Conservation (phyloP, 2,329 filamentous ascomycete genomes). For the Neurospora sp. region DNA sequence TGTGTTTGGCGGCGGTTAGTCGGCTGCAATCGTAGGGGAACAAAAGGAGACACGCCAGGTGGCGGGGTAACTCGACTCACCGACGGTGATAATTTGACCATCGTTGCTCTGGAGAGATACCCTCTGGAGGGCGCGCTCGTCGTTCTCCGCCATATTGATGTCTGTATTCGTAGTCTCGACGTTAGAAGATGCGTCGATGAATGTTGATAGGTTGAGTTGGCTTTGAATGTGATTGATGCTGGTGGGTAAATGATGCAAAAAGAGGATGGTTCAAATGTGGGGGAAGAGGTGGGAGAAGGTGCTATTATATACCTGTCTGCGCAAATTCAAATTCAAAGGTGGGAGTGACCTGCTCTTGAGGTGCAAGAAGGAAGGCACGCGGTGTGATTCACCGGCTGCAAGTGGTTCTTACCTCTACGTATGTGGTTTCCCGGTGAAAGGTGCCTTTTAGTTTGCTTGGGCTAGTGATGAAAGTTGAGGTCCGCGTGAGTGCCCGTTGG, state of each 20-base stretch:
- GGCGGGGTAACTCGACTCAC: constrained; percentile 25
- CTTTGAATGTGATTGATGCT: constrained; percentile 4
- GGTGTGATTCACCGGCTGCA: not conserved
- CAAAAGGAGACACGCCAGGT: not conserved
- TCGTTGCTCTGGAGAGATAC: constrained; percentile 45
- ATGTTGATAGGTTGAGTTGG: constrained; percentile 6
- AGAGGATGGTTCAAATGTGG: not conserved
- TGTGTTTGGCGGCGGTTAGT: constrained; percentile 22
- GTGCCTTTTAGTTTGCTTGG: not conserved
- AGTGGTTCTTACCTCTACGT: not conserved
- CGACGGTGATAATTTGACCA: constrained; percentile 33
- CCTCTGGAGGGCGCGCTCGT: constrained; percentile 24
- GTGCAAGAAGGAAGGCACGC: not conserved
- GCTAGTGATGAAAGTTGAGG: not conserved
- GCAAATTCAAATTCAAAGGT: not conserved
- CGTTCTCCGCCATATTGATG: constrained; percentile 21
- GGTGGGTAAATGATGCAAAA: not conserved
- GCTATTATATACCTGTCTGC: not conserved
- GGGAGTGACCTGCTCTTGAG: not conserved
- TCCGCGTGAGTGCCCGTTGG: not conserved
- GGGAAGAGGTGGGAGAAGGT: not conserved
- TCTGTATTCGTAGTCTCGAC: not conserved
- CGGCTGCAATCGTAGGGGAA: not conserved
- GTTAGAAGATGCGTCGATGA: not conserved
- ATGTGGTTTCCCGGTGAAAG: not conserved